These are phyloP conservation scores for Starmerella kuoi DNA, from an alignment of 805 yeast genomes.

Conservation along the genomic window DNA sequence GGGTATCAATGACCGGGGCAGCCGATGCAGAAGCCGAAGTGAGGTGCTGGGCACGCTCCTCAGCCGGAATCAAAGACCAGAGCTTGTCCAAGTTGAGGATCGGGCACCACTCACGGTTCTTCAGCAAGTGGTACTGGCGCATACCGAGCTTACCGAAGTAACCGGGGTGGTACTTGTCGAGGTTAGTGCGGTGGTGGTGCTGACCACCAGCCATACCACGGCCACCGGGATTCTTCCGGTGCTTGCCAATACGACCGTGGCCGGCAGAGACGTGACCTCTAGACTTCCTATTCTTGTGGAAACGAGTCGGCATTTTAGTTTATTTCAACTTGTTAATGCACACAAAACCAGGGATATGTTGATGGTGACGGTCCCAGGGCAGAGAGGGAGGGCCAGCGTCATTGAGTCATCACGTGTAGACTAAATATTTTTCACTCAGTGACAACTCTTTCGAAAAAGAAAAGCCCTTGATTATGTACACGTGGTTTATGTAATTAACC, in stretches of 20 bases:
- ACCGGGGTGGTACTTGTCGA: slow-evolving; percentile 99
- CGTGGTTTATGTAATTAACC: too few relatives aligned
- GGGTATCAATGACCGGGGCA: slow-evolving; percentile 98
- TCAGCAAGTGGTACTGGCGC: slow-evolving; percentile 98
- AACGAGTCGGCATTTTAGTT: slow-evolving; percentile 84
- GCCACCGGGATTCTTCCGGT: slow-evolving; percentile 99
- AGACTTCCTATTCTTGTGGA: slow-evolving; percentile 98
- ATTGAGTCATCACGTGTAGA: too few relatives aligned
- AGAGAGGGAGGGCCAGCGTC: slow-evolving; percentile 3
- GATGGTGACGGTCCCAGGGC: background rate
- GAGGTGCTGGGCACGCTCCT: slow-evolving; percentile 87
- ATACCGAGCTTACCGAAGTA: slow-evolving; percentile 99
- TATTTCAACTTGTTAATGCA: slow-evolving; percentile 2
- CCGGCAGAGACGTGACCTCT: slow-evolving; percentile 99
- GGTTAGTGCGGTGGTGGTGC: slow-evolving; percentile 99
- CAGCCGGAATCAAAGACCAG: slow-evolving; percentile 92
- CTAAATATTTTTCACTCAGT: too few relatives aligned
- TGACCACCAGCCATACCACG: slow-evolving; percentile 99
- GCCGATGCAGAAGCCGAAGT: slow-evolving; percentile 70
- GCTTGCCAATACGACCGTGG: slow-evolving; percentile 99
- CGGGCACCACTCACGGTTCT: slow-evolving; percentile 94
- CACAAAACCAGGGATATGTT: slow-evolving; percentile 1
- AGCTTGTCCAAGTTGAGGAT: slow-evolving; percentile 94
- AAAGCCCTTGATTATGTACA: too few relatives aligned
- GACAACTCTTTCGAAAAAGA: too few relatives aligned